Percentiles rank a stretch among this genome's conserved stretches.
Conservation (phyloP, 768 basidiomycete species). For the Boletus eberwhitei region DNA sequence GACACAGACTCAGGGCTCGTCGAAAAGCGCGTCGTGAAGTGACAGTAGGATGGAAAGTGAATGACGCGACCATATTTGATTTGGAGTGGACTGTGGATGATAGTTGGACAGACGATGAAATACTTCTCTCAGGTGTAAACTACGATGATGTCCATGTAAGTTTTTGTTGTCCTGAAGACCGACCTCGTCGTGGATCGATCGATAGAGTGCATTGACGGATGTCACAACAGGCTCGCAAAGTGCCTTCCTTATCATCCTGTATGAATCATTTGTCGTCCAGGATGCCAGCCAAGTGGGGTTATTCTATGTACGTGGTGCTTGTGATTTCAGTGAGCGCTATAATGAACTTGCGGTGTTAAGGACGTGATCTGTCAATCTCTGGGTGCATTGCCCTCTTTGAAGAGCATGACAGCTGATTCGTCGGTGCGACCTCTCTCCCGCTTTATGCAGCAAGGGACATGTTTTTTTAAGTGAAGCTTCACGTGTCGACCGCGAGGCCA, state of each 20-base stretch:
- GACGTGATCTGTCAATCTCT: not conserved
- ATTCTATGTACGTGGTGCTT: not conserved
- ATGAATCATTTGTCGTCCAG: not conserved
- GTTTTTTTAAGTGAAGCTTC: not conserved
- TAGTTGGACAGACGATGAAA: not conserved
- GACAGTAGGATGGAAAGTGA: not conserved
- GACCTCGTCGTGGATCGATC: not conserved
- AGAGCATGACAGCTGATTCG: not conserved
- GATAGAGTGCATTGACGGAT: not conserved
- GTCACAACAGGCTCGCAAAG: not conserved
- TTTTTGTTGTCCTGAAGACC: not conserved
- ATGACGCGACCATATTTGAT: not conserved
- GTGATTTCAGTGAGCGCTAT: not conserved
- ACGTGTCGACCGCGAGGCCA: not conserved
- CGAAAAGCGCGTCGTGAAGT: slow-evolving; percentile 22
- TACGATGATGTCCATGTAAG: not conserved
- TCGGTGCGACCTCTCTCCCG: not conserved
- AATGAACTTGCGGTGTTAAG: not conserved
- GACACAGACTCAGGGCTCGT: slow-evolving; percentile 15
- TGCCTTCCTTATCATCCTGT: not conserved
- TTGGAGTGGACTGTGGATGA: not conserved
- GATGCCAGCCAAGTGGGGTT: not conserved
- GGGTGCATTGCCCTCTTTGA: not conserved
- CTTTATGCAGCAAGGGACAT: not conserved
- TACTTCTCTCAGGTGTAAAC: not conserved